Evolutionary conservation across 2,329 filamentous ascomycete genomes (phyloP), one percentile per base, ranked within the genome.

Genomic region (Arachnomyces sp.): DNA sequence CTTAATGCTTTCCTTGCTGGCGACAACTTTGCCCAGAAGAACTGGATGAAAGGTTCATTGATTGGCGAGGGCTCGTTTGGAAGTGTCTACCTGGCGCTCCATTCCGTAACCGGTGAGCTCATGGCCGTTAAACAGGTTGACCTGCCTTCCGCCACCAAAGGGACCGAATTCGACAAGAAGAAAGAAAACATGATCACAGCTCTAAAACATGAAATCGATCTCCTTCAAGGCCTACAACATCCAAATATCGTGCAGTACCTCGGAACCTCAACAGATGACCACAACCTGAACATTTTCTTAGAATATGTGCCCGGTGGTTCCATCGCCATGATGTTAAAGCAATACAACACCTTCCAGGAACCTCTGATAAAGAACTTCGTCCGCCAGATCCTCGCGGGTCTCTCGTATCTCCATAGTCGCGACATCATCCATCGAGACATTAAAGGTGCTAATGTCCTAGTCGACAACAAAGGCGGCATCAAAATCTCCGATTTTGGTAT

Each of bases 401-500:
- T 98, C 21, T 89, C 86, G 3, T 98, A 96, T 61, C 78, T 98
- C 12, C 92, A 98, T 68, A 84, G 83, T 58, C 80, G 83, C 49
- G 92, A 95, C 59, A 98, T 98, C 57, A 96, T 98, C 53, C 92
- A 98, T 62, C 84, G 92, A 45, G 92, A 98, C 59, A 96, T 98
- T 75, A 98, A 98, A 71, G 92, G 92, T 35, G 92, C 92, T 62
- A 98, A 98, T 60, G 94, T 98, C 52, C 80, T 98, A 4, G 92
- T 98, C 42, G 92, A 98, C 69, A 96, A 96, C 72, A 95, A 96
- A 67, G 92, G 92, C 43, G 90, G 86, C 6, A 94, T 98, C 68
- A 98, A 98, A 69, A 98, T 98, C 50, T 96, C 90, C 7, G 92
- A 98, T 72, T 98, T 98, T 54, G 92, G 92, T 59, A 96, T 98